Base-by-base conservation (phyloP, 2,329 filamentous ascomycete genomes). In the Grosmannia serpens region DNA sequence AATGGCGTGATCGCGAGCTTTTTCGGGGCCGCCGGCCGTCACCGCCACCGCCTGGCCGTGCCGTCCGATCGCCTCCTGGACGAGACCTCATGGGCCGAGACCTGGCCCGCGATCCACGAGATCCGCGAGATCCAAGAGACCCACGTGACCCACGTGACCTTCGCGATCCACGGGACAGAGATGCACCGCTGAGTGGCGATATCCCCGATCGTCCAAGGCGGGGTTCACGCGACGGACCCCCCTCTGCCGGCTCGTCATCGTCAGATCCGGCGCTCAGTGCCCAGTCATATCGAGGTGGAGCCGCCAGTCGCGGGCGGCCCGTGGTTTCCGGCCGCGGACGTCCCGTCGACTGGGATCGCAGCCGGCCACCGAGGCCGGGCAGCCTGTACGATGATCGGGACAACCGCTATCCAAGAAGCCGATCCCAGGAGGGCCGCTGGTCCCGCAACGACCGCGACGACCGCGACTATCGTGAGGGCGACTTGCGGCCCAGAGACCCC, bases 161-260 rank as follows among this genome's bases (percentile, higher is more conserved):
- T 9, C 58, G 85, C 63, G 85, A 88, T 66, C 83, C 83, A 60
- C 79, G 86, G 65, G 84, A 87, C 44, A 69, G 67, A 63, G 81
- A 84, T 65, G 70, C 73, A 1, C 84, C 83, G 0, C 75, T 84
- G 35, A 84, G 83, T 53, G 73, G 87, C 8, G 87, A 91, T 63
- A 77, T 83, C 1, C 24, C 52, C 9, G 83, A 85, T 59, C 79
- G 87, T 59, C 82, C 84, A 22, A 77, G 87, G 57, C 78, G 87
- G 53, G 84, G 80, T 20, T 89, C 87, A 10, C 78, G 88, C 65
- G 88, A 91, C 65, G 87, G 87, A 0, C 86, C 87, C 13, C 79
- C 84, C 26, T 88, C 86, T 1, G 86, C 85, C 22, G 85, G 85
- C 5, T 89, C 87, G 3, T 83, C 83, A 11, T 84, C 83, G 26